Base-by-base conservation (phyloP, 2,329 filamentous ascomycete genomes). In the Aulographum hederae region DNA sequence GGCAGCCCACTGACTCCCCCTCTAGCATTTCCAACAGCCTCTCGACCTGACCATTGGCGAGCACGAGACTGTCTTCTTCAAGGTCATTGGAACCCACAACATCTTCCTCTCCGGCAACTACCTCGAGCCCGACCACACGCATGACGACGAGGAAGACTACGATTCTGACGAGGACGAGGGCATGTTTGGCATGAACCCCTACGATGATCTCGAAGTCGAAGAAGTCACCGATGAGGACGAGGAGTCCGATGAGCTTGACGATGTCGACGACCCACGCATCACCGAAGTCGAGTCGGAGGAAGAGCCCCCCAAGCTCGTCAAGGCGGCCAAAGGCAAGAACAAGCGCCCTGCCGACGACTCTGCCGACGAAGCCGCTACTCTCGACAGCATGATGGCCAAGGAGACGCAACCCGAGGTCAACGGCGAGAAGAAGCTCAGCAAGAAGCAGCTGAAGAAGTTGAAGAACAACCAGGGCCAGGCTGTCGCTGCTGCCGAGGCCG, bases 381-480 rank as follows among this genome's bases (percentile, higher is more conserved):
- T 94, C 17, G 85, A 94, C 46, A 79, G 80, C 41, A 59, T 93
- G 55, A 91, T 94, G 48, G 68, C 74, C 54, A 86, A 89, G 60
- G 58, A 60, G 41, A 46, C 56, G 28, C 53, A 46, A 25, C 21
- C 21, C 8, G 20, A 30, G 19, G 46, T 50, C 16, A 65, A 68
- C 39, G 69, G 71, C 41, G 77, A 84, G 45, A 52, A 66, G 43
- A 85, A 85, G 63, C 67, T 84, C 40, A 85, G 74, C 69, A 94
- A 94, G 70, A 94, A 93, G 66, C 81, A 95, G 57, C 69, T 78
- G 47, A 95, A 98, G 77, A 94, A 94, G 69, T 69, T 86, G 41
- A 92, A 92, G 74, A 94, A 93, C 69, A 95, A 95, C 67, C 81
- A 92, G 54, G 89, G 86, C 43, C 78, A 94, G 52, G 75, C 89